These are phyloP conservation scores for Trichoderma reesei DNA, from an alignment of 495 filamentous ascomycete species.

Conservation along the genomic window DNA sequence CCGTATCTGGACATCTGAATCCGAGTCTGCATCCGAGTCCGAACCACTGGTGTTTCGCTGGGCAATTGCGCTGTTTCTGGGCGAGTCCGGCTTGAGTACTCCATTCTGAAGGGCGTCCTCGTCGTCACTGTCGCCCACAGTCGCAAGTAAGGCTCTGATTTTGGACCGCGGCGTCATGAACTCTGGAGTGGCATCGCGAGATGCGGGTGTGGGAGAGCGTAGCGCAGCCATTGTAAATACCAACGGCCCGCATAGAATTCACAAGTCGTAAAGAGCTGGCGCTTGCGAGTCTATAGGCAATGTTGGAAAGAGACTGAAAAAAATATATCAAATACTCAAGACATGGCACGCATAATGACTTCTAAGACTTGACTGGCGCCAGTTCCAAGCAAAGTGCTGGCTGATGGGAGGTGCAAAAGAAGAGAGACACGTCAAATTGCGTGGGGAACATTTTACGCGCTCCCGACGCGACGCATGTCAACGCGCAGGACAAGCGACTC, in stretches of 20 bases:
- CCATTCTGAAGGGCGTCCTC: slow-evolving; percentile 35
- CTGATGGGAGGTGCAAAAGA: background rate
- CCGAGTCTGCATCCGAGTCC: slow-evolving; percentile 2
- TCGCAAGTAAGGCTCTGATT: slow-evolving; percentile 57
- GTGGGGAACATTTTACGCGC: slow-evolving; percentile 7
- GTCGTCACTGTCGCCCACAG: slow-evolving; percentile 40
- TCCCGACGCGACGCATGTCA: background rate
- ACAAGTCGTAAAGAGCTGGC: background rate
- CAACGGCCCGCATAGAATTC: background rate
- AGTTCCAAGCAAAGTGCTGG: background rate
- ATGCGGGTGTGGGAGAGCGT: slow-evolving; percentile 6
- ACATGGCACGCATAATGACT: background rate
- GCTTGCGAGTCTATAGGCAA: background rate
- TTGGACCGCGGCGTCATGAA: slow-evolving; percentile 58
- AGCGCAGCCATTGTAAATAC: background rate
- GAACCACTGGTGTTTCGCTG: background rate
- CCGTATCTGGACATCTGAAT: slow-evolving; percentile 34
- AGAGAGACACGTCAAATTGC: slow-evolving; percentile 4
- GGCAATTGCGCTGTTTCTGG: background rate
- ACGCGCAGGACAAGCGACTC: background rate
- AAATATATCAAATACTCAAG: background rate
- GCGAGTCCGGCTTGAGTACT: background rate
- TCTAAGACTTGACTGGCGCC: too few relatives aligned
- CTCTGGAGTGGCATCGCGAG: background rate
- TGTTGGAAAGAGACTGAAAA: background rate